Evolutionary conservation across 805 yeast species (phyloP), one percentile per base, ranked within the genome.

Genomic region (Sporopachydermia lactativora): DNA sequence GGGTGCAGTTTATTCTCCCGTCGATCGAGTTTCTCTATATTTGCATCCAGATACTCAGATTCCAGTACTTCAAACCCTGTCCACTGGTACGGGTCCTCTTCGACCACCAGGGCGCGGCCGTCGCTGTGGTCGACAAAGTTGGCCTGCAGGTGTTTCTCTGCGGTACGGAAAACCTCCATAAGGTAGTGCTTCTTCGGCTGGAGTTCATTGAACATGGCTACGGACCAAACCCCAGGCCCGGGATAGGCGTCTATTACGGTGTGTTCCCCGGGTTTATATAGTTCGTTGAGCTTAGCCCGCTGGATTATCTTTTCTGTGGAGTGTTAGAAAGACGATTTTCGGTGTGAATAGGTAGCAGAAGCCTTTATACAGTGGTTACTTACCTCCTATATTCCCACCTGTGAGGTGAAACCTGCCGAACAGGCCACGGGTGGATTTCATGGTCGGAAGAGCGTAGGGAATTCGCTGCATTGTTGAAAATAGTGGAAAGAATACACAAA

Each of bases 51-150:
- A 14, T 8, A 24, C 4, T 68, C 66, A 3, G 63, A 50, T 5
- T 70, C 61, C 5, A 79, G 43, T 1, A 63, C 55, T 3, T 60
- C 54, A 50, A 68, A 84, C 1, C 85, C 64, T 3, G 58, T 57
- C 95, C 95, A 84, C 13, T 70, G 59, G 53, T 70, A 81, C 3
- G 92, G 88, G 50, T 78, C 77, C 34, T 53, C 51, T 1, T 53
- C 47, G 34, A 51, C 55, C 34, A 58, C 52, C 18, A 53, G 50
- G 41, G 65, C 61, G 37, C 15, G 31, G 13, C 17, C 42, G 14
- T 19, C 14, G 8, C 36, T 11, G n/a, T 8, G 8, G 8, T 8
- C 13, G n/a, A 24, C 8, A 24, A 24, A 24, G 8, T 16, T 5
- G 6, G 18, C n/a, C 36, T 34, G 4, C 13, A 24, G 8, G 36